Percentiles rank a stretch among this genome's conserved stretches.
These are phyloP conservation scores for sunflower (Helianthus annuus) DNA, from an alignment of 129 eudicot species.

Conservation along the genomic window HanXRQr2.0-SUNRISE NC_035444.2:5596505-5597004, in stretches of 20 bases:
- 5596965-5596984: constrained; percentile 56
- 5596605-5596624: not conserved
- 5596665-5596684: constrained; percentile 98
- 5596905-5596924: constrained; percentile 88
- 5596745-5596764: constrained; percentile 98
- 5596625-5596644: not conserved
- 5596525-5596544: too few species aligned
- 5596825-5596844: not conserved
- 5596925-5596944: constrained; percentile 78
- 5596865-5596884: constrained; percentile 52
- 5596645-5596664: not conserved
- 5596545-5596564: too few species aligned
- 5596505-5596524: too few species aligned
- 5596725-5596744: constrained; percentile 88
- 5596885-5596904: constrained; percentile 84
- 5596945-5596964: constrained; percentile 51
- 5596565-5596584: too few species aligned
- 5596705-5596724: constrained; percentile 78
- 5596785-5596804: constrained; percentile 77
- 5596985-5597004: constrained; percentile 80
- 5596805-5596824: not conserved
- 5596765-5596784: constrained; percentile 78
- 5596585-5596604: too few species aligned
- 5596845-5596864: constrained; percentile 3
- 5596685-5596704: constrained; percentile 93